These are phyloP conservation scores for Candida easanensis DNA, from an alignment of 805 yeast genomes.

Conservation along the genomic window DNA sequence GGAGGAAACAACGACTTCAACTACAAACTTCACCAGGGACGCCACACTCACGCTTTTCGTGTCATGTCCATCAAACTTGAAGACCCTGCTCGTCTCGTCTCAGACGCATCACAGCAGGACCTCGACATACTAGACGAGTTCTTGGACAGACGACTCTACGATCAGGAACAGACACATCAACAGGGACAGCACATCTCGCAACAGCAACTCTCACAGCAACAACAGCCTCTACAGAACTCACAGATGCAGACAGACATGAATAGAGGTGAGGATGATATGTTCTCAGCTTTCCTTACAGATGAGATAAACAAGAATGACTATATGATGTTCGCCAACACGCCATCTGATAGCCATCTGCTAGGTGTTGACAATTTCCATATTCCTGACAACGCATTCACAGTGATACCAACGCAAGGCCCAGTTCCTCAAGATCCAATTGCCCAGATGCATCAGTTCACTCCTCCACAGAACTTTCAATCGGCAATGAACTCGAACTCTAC, in stretches of 20 bases:
- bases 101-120: neutral
- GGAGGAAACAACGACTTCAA: neutral
- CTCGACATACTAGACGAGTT: conserved; percentile 51
- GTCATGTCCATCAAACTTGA: conserved; percentile 19
- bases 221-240: conserved; percentile 1
- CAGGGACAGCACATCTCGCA: conserved; percentile 2
- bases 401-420: neutral
- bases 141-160: conserved; percentile 26
- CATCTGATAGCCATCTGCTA: conserved; percentile 9
- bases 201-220: conserved; percentile 7
- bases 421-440: neutral
- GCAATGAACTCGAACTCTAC: neutral
- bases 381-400: neutral
- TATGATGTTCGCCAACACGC: conserved; percentile 13
- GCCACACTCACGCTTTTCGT: too few relatives aligned
- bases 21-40: neutral
- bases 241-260: neutral
- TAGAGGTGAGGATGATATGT: conserved; percentile 24
- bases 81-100: conserved; percentile 19
- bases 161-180: conserved; percentile 5
- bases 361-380: conserved; percentile 5
- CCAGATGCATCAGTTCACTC: neutral
- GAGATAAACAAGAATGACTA: conserved; percentile 25
- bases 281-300: conserved; percentile 24
- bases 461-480: conserved; percentile 1